Evolutionary conservation across 805 yeast genomes (phyloP).

Genomic region (Blastobotrys parvus): DNA sequence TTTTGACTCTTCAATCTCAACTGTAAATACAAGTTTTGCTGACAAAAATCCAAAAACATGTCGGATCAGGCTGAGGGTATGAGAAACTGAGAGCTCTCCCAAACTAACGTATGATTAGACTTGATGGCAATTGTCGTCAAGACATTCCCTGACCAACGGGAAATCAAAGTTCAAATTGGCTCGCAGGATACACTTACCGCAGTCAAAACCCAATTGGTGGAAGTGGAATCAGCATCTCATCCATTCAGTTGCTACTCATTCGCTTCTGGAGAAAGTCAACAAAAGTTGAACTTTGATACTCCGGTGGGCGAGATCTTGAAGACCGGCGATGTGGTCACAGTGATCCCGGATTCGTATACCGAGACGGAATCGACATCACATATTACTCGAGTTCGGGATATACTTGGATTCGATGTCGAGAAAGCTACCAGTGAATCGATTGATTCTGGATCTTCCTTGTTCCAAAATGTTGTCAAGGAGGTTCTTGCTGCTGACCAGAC

Average conservation of each 20-base stretch:
- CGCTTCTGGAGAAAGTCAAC: constrained; percentile 25
- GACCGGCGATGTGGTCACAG: constrained; percentile 33
- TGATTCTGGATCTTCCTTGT: constrained; percentile 44
- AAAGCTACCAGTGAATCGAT: constrained; percentile 31
- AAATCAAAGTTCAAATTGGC: constrained; percentile 8
- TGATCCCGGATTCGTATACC: constrained; percentile 51
- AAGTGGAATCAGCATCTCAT: constrained; percentile 49
- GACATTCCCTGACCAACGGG: not conserved
- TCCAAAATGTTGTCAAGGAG: constrained; percentile 21
- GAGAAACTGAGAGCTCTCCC: not conserved
- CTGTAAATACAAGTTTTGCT: too few relatives aligned
- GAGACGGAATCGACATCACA: constrained; percentile 56
- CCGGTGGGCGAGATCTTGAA: constrained; percentile 26
- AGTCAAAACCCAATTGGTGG: constrained; percentile 47
- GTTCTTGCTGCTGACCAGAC: constrained; percentile 10
- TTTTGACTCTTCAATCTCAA: too few relatives aligned
- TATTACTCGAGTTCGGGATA: constrained; percentile 53
- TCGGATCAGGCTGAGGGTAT: not conserved
- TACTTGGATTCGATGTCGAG: constrained; percentile 39
- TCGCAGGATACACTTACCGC: constrained; percentile 44
- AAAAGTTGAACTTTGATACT: constrained; percentile 26
- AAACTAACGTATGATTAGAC: not conserved
- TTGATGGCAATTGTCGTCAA: constrained; percentile 2
- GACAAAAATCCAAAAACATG: not conserved
- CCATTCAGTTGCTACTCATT: constrained; percentile 52